A percentile compares a stretch with the other conserved stretches of the same genome.
Evolutionary conservation across 192 early-diverging fungal species (phyloP).

Genomic region (Umbelopsis sp.): DNA sequence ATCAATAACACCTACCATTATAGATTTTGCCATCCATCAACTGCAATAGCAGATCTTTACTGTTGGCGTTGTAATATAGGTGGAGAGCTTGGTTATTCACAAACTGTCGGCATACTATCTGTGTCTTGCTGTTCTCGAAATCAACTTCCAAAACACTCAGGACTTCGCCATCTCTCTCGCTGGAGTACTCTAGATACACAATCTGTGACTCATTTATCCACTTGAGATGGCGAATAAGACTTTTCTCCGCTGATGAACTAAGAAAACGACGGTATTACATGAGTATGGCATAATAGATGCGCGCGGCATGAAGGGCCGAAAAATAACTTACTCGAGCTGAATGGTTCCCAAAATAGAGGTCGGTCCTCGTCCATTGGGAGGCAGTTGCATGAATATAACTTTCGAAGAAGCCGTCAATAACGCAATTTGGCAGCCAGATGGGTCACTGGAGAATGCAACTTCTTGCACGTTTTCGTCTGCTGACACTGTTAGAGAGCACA

Average conservation of each 20-base stretch:
- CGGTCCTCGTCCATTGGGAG: conserved; percentile 26
- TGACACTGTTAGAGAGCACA: conserved; percentile 57
- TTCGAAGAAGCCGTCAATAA: conserved; percentile 62
- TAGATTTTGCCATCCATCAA: conserved; percentile 45
- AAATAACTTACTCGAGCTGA: conserved; percentile 13
- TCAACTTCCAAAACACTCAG: conserved; percentile 48
- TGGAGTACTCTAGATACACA: conserved; percentile 58
- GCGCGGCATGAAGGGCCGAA: neutral
- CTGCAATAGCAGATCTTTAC: conserved; percentile 46
- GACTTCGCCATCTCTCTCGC: conserved; percentile 34
- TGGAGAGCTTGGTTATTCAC: conserved; percentile 40
- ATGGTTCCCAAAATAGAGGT: neutral
- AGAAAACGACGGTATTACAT: neutral
- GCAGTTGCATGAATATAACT: conserved; percentile 24
- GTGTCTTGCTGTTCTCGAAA: conserved; percentile 33
- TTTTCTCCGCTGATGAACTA: neutral
- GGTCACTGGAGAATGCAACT: conserved; percentile 65
- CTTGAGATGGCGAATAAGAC: conserved; percentile 64
- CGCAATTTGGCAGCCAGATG: conserved; percentile 71
- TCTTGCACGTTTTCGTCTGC: conserved; percentile 51
- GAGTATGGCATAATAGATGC: neutral
- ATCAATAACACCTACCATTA: conserved; percentile 9
- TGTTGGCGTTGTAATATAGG: conserved; percentile 35
- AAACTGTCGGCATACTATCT: conserved; percentile 23
- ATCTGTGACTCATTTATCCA: conserved; percentile 60